A percentile compares a stretch with the other conserved stretches of the same genome.
Evolutionary conservation across 441 rosid genomes (phyloP).

Genomic region (Macaranga tanarius): DNA sequence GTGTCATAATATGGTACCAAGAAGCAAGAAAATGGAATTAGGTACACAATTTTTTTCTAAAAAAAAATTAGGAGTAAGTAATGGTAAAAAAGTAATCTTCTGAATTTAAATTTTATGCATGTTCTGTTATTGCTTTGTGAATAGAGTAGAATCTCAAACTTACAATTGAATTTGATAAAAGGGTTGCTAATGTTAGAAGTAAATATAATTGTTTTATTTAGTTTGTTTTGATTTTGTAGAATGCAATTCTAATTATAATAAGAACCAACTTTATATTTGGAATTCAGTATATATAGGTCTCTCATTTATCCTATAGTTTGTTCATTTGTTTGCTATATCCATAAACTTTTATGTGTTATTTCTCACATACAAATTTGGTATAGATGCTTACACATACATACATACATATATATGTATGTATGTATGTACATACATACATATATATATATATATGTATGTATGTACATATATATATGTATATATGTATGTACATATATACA

Average conservation of each 20-base stretch:
- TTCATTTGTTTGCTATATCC: no score
- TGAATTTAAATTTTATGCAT: neutral
- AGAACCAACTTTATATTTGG: conserved; percentile 43
- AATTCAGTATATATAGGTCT: no score
- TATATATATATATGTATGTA: no score
- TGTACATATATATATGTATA: no score
- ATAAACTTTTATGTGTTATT: no score
- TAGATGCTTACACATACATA: no score
- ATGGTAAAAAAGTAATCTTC: neutral
- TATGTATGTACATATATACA: no score
- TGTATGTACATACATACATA: no score
- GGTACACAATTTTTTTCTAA: conserved; percentile 41
- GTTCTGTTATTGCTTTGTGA: neutral
- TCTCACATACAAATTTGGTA: no score
- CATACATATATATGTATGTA: no score
- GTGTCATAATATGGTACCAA: conserved; percentile 73
- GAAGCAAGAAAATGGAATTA: conserved; percentile 77
- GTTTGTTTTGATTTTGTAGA: conserved; percentile 33
- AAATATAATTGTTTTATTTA: neutral
- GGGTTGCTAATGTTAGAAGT: neutral
- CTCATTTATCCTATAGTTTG: no score
- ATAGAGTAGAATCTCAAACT: neutral
- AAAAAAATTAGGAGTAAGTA: no score
- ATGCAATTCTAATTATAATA: conserved; percentile 61
- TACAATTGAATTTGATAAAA: neutral